Conservation (phyloP, 352 stramenopile genomes). For the Blastocystis sp. region DNA sequence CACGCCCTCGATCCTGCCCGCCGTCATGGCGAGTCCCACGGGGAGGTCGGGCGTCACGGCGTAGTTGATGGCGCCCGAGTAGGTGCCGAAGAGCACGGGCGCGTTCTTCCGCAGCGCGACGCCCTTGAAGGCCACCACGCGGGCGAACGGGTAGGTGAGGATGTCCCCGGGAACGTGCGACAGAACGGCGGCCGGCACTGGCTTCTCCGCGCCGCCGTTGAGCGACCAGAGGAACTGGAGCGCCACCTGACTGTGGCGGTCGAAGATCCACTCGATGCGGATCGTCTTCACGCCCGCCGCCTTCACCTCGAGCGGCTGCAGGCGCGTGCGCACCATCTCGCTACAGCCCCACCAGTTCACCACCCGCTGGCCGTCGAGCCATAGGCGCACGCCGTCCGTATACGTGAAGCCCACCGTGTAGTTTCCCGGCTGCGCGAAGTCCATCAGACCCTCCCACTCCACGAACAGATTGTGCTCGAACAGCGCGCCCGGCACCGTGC, state of each 20-base stretch:
- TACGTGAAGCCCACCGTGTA: constrained; percentile 5
- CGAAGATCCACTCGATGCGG: neutral
- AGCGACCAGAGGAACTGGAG: neutral
- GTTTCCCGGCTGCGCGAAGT: constrained; percentile 24
- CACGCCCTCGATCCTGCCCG: neutral
- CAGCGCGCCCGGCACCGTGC: neutral
- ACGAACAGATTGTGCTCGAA: neutral
- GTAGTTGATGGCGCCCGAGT: neutral
- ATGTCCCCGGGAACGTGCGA: neutral
- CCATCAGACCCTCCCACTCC: constrained; percentile 46
- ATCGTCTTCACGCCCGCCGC: neutral
- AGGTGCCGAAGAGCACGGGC: neutral
- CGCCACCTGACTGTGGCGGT: too few species aligned
- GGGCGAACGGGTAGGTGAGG: neutral
- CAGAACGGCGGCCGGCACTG: neutral
- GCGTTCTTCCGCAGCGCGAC: neutral
- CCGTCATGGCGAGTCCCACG: neutral
- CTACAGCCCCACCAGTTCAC: neutral
- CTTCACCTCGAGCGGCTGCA: neutral
- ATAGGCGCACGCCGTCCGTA: neutral
- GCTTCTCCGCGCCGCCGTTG: neutral
- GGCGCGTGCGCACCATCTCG: neutral
- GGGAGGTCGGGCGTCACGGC: neutral
- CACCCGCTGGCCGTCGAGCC: constrained; percentile 1
- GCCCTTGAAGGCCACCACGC: neutral